phyloP scores from a whole-genome alignment of 768 basidiomycete species.

The Hericium alpestre region DNA sequence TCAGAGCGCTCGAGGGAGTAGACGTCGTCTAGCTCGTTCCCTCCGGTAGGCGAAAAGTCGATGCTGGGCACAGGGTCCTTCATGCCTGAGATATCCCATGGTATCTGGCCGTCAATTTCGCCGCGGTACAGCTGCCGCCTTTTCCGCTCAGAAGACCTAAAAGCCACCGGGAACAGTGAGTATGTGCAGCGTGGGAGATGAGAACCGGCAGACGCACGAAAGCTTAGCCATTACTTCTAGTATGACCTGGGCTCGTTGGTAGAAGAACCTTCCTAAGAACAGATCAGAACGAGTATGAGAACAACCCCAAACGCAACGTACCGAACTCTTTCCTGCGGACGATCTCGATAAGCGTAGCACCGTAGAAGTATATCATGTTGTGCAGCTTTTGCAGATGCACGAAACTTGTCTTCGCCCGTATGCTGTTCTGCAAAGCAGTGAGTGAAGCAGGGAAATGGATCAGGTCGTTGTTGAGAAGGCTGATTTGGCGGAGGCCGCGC shows the following conservation, averaged over 20 bases:
- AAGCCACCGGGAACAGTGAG: not conserved
- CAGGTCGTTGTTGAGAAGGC: constrained; percentile 71
- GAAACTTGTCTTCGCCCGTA: constrained; percentile 72
- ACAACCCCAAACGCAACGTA: constrained; percentile 23
- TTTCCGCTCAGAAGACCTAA: constrained; percentile 65
- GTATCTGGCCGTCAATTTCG: constrained; percentile 77
- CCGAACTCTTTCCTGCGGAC: constrained; percentile 86
- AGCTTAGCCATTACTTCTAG: constrained; percentile 82
- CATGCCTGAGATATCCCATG: constrained; percentile 76
- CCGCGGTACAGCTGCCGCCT: constrained; percentile 77
- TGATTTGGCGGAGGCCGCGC: constrained; percentile 60
- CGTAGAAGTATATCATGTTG: constrained; percentile 85
- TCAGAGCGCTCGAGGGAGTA: constrained; percentile 62
- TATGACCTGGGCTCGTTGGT: constrained; percentile 68
- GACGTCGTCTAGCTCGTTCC: constrained; percentile 34
- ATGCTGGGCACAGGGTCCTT: constrained; percentile 70
- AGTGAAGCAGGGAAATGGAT: constrained; percentile 62
- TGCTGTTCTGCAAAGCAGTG: constrained; percentile 54
- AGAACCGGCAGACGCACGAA: constrained; percentile 42
- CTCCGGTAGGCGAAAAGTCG: constrained; percentile 68
- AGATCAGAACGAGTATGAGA: not conserved
- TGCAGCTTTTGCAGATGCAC: constrained; percentile 86
- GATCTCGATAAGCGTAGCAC: constrained; percentile 82
- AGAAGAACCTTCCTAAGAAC: constrained; percentile 63
- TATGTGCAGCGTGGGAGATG: not conserved